Evolutionary conservation across 2,329 filamentous ascomycete species (phyloP).

Genomic region (Epichloe glyceriae): DNA sequence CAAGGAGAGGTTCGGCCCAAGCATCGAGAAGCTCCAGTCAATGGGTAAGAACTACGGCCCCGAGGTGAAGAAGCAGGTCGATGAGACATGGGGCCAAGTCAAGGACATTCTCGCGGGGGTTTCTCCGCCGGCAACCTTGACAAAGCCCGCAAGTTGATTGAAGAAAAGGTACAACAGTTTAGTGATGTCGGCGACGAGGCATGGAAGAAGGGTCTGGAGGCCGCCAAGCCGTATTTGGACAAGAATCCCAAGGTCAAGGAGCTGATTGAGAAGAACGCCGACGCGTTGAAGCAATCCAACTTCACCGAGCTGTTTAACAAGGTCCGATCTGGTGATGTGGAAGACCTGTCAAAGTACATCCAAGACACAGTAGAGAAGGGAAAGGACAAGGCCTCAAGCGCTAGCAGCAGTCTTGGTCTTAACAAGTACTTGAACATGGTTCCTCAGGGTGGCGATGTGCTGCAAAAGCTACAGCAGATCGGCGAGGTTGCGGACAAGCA

Average conservation of each 20-base stretch:
- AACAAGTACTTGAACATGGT: slow-evolving; percentile 54
- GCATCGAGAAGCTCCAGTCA: slow-evolving; percentile 54
- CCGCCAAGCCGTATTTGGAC: slow-evolving; percentile 59
- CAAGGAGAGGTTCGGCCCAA: slow-evolving; percentile 59
- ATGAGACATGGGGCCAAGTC: slow-evolving; percentile 57
- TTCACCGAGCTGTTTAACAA: slow-evolving; percentile 49
- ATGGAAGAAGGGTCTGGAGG: slow-evolving; percentile 58
- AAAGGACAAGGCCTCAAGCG: slow-evolving; percentile 34
- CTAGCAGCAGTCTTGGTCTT: slow-evolving; percentile 25
- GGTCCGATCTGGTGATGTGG: slow-evolving; percentile 46
- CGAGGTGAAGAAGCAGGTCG: slow-evolving; percentile 63
- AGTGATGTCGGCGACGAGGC: slow-evolving; percentile 57
- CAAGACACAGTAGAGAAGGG: slow-evolving; percentile 17
- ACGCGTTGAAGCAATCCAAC: slow-evolving; percentile 55
- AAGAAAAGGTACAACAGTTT: slow-evolving; percentile 57
- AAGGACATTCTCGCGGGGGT: slow-evolving; percentile 51
- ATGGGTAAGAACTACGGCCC: slow-evolving; percentile 59
- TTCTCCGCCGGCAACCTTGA: slow-evolving; percentile 38
- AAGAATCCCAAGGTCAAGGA: slow-evolving; percentile 68
- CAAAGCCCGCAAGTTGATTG: slow-evolving; percentile 47
- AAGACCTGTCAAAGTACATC: slow-evolving; percentile 26
- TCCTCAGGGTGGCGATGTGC: slow-evolving; percentile 49
- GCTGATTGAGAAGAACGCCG: slow-evolving; percentile 56
- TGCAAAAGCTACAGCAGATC: slow-evolving; percentile 53
- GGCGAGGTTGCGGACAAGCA: slow-evolving; percentile 54